A percentile compares a stretch with the other conserved stretches of the same genome.
phyloP scores from a whole-genome alignment of 805 yeast genomes.

The Citeromyces matritensis region DNA sequence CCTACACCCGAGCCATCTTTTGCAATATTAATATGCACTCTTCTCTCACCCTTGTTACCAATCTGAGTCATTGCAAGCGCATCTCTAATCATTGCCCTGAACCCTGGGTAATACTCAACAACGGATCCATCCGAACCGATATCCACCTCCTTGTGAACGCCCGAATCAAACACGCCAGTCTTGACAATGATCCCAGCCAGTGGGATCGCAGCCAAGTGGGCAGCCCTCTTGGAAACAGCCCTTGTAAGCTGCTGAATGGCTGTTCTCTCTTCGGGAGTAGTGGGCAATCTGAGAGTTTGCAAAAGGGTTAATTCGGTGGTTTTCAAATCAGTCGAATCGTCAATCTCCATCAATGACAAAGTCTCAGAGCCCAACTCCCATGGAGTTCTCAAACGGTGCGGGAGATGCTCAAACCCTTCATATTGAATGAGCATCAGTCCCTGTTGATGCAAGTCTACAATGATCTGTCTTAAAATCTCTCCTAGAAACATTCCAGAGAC shows the following conservation, averaged over 20 bases:
- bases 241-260: slow-evolving; percentile 62
- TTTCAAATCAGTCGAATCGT: slow-evolving; percentile 57
- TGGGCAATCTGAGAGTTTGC: slow-evolving; percentile 54
- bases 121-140: slow-evolving; percentile 95
- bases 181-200: slow-evolving; percentile 65
- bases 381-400: slow-evolving; percentile 57
- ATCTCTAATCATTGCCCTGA: slow-evolving; percentile 63
- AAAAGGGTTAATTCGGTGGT: slow-evolving; percentile 57
- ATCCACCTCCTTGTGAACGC: slow-evolving; percentile 59
- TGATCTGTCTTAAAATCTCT: slow-evolving; percentile 63
- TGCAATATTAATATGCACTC: slow-evolving; percentile 66
- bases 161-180: slow-evolving; percentile 50
- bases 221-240: slow-evolving; percentile 81
- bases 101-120: slow-evolving; percentile 87
- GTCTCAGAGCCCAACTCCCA: slow-evolving; percentile 74
- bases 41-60: slow-evolving; percentile 62
- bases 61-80: slow-evolving; percentile 59
- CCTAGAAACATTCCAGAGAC: slow-evolving; percentile 90
- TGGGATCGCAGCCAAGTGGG: slow-evolving; percentile 78
- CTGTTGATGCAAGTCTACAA: slow-evolving; percentile 51
- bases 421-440: slow-evolving; percentile 46
- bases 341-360: slow-evolving; percentile 77
- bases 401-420: slow-evolving; percentile 22
- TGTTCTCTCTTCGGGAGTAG: slow-evolving; percentile 54
- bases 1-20: slow-evolving; percentile 97